Conservation (phyloP, 1,139 yeast genomes). For the Geotrichum fermentans region DNA sequence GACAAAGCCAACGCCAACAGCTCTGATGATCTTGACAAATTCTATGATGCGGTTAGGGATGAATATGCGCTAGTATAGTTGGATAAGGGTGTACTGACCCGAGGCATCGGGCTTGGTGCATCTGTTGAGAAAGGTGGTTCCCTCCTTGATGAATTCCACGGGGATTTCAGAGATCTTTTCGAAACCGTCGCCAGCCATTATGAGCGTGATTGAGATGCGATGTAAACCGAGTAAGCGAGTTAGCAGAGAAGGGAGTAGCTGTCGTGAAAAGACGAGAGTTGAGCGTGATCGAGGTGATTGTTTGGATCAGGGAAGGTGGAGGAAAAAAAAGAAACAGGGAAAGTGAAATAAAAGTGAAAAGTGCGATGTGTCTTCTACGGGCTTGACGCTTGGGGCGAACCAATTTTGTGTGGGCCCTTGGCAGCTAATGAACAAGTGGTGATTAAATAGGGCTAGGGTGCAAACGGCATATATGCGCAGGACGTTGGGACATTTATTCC, state of each 20-base stretch:
- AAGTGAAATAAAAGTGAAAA: no score
- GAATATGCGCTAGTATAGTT: not conserved
- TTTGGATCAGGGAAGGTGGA: no score
- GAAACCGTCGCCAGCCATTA: slow-evolving; percentile 39
- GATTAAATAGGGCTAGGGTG: not conserved
- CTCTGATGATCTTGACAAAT: slow-evolving; percentile 81
- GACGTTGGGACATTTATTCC: slow-evolving; percentile 1
- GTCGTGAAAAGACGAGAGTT: not conserved
- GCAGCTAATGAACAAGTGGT: not conserved
- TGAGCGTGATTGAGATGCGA: slow-evolving; percentile 9
- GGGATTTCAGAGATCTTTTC: slow-evolving; percentile 89
- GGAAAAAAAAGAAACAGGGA: no score
- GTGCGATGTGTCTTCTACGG: no score
- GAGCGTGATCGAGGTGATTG: not conserved
- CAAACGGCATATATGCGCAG: not conserved
- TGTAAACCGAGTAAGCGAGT: no score
- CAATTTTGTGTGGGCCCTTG: no score
- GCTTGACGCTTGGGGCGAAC: no score
- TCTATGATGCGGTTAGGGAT: slow-evolving; percentile 45
- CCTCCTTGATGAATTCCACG: slow-evolving; percentile 84
- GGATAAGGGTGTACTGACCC: slow-evolving; percentile 43
- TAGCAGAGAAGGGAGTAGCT: no score
- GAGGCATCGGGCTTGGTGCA: slow-evolving; percentile 90
- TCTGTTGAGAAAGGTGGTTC: slow-evolving; percentile 78
- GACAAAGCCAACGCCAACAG: slow-evolving; percentile 93